A percentile compares a stretch with the other conserved stretches of the same genome.
Conservation (phyloP, 305 asterid species). For the Solanum aculeatissimum region DNA sequence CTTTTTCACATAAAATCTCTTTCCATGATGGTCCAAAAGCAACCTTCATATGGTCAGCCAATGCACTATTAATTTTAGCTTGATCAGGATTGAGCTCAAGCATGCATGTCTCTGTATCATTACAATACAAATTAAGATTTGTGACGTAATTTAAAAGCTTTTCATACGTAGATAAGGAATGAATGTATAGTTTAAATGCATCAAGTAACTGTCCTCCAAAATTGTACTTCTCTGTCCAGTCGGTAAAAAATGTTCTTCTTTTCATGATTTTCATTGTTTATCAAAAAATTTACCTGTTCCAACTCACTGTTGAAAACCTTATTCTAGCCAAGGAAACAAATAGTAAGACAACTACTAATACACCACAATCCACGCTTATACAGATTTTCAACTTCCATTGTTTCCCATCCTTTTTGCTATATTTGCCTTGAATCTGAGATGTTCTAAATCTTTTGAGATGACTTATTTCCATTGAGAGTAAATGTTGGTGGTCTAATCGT, state of each 20-base stretch:
- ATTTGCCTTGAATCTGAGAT: not conserved
- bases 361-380: not conserved
- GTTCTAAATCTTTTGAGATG: not conserved
- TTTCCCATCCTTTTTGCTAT: not conserved
- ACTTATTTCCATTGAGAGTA: not conserved
- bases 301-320: not conserved
- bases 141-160: not conserved
- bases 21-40: conserved; percentile 75
- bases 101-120: conserved; percentile 42
- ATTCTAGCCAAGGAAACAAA: not conserved
- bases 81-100: conserved; percentile 38
- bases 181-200: not conserved
- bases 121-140: not conserved
- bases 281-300: not conserved
- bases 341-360: not conserved
- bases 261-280: not conserved
- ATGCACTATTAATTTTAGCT: conserved; percentile 17
- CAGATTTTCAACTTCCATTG: not conserved
- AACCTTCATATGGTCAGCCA: conserved; percentile 51
- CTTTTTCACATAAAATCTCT: conserved; percentile 44
- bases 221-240: not conserved
- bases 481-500: not conserved
- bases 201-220: not conserved
- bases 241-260: not conserved
- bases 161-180: not conserved